Conservation (phyloP, 768 basidiomycete genomes). For the Lepiota venenata region DNA sequence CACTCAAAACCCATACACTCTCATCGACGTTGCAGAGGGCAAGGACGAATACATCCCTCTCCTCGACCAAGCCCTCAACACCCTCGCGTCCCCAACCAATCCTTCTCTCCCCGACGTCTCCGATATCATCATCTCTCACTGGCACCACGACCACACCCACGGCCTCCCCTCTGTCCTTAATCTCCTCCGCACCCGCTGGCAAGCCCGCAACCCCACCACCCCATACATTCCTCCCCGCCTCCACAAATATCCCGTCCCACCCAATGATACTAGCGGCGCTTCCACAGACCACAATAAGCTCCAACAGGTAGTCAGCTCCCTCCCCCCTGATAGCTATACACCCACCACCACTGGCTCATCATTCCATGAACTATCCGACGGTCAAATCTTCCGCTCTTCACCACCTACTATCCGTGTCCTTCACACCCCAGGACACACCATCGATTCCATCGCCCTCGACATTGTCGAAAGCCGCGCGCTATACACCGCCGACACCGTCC, state of each 20-base stretch:
- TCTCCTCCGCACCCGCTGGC: slow-evolving; percentile 65
- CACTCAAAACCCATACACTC: slow-evolving; percentile 61
- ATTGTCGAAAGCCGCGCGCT: slow-evolving; percentile 68
- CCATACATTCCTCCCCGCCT: slow-evolving; percentile 64
- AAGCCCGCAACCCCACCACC: slow-evolving; percentile 36
- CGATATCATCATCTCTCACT: slow-evolving; percentile 90
- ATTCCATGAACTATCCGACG: slow-evolving; percentile 59
- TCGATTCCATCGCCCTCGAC: slow-evolving; percentile 77
- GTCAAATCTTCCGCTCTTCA: slow-evolving; percentile 44
- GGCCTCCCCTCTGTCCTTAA: slow-evolving; percentile 71
- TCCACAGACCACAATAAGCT: slow-evolving; percentile 31
- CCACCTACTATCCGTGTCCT: slow-evolving; percentile 54
- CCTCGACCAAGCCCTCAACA: slow-evolving; percentile 58
- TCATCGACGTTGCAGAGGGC: slow-evolving; percentile 85
- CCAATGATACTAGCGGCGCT: slow-evolving; percentile 14
- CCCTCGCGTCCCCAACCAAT: slow-evolving; percentile 29
- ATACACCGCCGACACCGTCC: slow-evolving; percentile 88
- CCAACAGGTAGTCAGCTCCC: slow-evolving; percentile 34
- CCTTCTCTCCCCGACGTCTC: slow-evolving; percentile 58
- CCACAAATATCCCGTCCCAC: slow-evolving; percentile 63
- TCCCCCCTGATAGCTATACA: slow-evolving; percentile 43
- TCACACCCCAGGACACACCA: slow-evolving; percentile 89
- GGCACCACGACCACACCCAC: slow-evolving; percentile 83
- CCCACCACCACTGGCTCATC: slow-evolving; percentile 37
- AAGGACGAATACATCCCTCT: slow-evolving; percentile 60